Conservation (phyloP, 129 eudicot genomes). For the Daucus carota region DNA sequence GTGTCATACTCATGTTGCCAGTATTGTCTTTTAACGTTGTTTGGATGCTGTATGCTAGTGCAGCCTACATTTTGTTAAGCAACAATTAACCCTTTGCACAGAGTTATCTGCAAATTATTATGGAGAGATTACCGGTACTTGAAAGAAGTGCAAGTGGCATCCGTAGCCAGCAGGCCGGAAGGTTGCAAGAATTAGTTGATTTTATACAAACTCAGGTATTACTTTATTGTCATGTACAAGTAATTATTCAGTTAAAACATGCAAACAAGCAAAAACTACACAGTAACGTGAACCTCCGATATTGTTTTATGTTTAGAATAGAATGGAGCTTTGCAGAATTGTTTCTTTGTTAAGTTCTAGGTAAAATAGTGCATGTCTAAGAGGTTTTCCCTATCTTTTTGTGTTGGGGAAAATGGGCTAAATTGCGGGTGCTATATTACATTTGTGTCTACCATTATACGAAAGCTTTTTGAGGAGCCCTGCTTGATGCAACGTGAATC, state of each 20-base stretch:
- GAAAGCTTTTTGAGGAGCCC: not conserved
- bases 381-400: no score
- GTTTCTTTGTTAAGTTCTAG: not conserved
- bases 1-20: not conserved
- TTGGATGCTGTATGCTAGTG: not conserved
- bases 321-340: not conserved
- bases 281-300: not conserved
- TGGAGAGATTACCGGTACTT: conserved; percentile 70
- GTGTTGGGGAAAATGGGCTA: no score
- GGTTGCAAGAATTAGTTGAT: conserved; percentile 92
- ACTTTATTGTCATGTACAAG: not conserved
- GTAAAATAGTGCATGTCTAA: not conserved
- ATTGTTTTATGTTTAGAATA: not conserved
- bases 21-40: not conserved
- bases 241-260: not conserved
- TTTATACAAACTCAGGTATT: conserved; percentile 82
- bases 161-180: conserved; percentile 76
- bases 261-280: not conserved
- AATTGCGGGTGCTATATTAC: no score
- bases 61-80: conserved; percentile 1
- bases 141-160: conserved; percentile 76
- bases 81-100: conserved; percentile 16
- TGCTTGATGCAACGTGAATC: not conserved
- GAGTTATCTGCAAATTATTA: conserved; percentile 88
- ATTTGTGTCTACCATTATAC: no score